These are phyloP conservation scores for Lathyrus sativus DNA, from an alignment of 306 rosid species.

Conservation along the genomic window DNA sequence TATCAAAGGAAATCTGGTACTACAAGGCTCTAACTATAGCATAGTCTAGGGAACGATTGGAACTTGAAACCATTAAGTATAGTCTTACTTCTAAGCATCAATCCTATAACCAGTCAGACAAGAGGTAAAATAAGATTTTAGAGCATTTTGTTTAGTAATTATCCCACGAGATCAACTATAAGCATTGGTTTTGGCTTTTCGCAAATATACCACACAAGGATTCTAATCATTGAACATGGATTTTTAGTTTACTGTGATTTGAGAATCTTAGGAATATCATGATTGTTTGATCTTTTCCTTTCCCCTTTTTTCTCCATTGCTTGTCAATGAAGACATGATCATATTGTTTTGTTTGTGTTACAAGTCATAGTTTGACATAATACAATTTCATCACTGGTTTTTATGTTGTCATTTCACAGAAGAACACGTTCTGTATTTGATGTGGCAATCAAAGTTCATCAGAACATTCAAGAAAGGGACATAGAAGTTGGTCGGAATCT, in stretches of 20 bases:
- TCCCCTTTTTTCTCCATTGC: background rate
- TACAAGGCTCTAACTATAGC: too few relatives aligned
- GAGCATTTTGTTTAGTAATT: conserved; percentile 8
- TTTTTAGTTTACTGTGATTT: background rate
- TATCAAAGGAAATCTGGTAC: too few relatives aligned
- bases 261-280: background rate
- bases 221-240: background rate
- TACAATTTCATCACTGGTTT: background rate
- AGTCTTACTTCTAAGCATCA: too few relatives aligned
- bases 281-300: background rate
- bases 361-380: conserved; percentile 5
- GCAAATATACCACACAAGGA: too few relatives aligned
- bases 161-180: background rate
- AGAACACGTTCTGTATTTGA: conserved; percentile 77
- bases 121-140: background rate
- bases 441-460: conserved; percentile 66
- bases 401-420: conserved; percentile 43
- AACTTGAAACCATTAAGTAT: too few relatives aligned
- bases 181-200: too few relatives aligned
- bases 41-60: too few relatives aligned
- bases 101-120: background rate
- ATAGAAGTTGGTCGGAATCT: conserved; percentile 80
- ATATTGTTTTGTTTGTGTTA: background rate
- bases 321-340: background rate
- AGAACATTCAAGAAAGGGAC: conserved; percentile 78